A percentile compares a stretch with the other conserved stretches of the same genome.
Conservation (phyloP, 768 basidiomycete genomes). For the Mycena capillaripes region DNA sequence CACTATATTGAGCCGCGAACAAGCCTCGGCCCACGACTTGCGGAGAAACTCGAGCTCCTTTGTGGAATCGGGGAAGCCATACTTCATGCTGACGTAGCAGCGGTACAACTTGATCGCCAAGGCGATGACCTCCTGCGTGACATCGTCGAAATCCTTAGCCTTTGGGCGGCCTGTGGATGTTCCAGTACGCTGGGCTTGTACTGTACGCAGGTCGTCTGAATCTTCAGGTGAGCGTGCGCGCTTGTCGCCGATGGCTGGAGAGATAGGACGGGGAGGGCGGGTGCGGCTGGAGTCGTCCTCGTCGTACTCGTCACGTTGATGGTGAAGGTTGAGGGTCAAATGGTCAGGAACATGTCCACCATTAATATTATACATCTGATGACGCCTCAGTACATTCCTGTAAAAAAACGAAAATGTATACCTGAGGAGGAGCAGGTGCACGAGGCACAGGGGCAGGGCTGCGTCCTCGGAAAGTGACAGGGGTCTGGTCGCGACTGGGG, state of each 20-base stretch:
- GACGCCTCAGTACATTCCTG: neutral
- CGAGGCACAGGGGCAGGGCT: neutral
- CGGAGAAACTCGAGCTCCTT: neutral
- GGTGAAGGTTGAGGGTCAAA: neutral
- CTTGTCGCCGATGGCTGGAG: neutral
- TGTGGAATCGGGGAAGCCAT: constrained; percentile 1
- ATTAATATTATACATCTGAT: constrained; percentile 7
- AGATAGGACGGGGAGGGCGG: neutral
- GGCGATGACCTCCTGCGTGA: neutral
- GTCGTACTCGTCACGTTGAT: neutral
- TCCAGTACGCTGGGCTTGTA: neutral
- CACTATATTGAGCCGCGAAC: neutral
- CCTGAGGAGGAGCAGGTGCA: neutral
- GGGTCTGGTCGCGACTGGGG: neutral
- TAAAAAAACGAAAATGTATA: neutral
- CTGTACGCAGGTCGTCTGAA: neutral
- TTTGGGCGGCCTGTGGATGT: constrained; percentile 2
- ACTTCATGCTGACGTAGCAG: neutral
- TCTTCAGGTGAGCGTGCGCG: neutral
- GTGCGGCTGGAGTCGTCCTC: neutral
- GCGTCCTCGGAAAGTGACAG: constrained; percentile 8
- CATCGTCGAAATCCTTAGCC: constrained; percentile 29
- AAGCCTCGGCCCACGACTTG: neutral
- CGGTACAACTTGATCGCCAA: neutral
- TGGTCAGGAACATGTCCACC: constrained; percentile 1